Evolutionary conservation across 768 basidiomycete species (phyloP).

Genomic region (Daedaleopsis sinensis): DNA sequence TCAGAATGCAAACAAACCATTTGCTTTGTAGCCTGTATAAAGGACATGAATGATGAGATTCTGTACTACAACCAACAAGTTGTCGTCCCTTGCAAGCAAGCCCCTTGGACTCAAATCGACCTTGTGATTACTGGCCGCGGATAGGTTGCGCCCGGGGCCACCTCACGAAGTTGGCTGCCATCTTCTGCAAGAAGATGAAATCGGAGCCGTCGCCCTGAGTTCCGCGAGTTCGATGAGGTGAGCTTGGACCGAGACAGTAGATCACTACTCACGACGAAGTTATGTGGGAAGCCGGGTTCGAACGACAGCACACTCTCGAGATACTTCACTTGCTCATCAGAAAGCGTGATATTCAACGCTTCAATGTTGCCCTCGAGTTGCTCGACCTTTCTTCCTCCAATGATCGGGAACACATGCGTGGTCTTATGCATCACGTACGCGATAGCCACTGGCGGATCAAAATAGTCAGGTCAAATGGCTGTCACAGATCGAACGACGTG

Average conservation of each 20-base stretch:
- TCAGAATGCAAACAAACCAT: too few relatives aligned
- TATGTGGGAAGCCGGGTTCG: slow-evolving; percentile 46
- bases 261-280: slow-evolving; percentile 29
- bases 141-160: neutral
- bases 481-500: neutral
- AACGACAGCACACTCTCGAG: slow-evolving; percentile 45
- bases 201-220: neutral
- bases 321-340: slow-evolving; percentile 44
- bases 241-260: neutral
- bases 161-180: neutral
- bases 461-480: neutral
- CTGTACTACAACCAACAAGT: too few relatives aligned
- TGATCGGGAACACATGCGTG: slow-evolving; percentile 50
- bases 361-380: slow-evolving; percentile 34
- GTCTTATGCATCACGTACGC: slow-evolving; percentile 52
- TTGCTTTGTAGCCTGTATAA: too few relatives aligned
- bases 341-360: slow-evolving; percentile 47
- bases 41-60: too few relatives aligned
- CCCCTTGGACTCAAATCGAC: too few relatives aligned
- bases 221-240: too few relatives aligned
- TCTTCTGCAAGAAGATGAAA: neutral
- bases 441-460: slow-evolving; percentile 47
- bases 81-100: too few relatives aligned
- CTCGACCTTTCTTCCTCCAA: slow-evolving; percentile 52
- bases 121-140: too few relatives aligned